Conservation (phyloP, 2,329 filamentous ascomycete species). For the Zasmidium cellare region DNA sequence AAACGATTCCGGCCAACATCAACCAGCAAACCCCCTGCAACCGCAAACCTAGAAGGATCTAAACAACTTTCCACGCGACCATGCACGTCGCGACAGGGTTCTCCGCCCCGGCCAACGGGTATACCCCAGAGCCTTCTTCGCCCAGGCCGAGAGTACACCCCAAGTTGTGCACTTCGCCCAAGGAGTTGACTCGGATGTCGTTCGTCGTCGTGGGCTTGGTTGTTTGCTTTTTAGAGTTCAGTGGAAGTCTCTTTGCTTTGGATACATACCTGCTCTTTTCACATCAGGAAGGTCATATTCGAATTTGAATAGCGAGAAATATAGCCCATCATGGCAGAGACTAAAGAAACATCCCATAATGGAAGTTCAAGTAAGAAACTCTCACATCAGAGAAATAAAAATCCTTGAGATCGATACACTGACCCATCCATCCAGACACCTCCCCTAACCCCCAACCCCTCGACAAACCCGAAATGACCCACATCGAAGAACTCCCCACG, state of each 20-base stretch:
- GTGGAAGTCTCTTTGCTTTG: no score
- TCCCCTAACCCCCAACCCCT: neutral
- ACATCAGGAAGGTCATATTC: no score
- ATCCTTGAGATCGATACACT: no score
- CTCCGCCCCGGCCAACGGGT: neutral
- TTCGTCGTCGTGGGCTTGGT: neutral
- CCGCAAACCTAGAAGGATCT: neutral
- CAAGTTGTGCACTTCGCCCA: no score
- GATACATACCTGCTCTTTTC: no score
- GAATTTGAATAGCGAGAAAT: neutral
- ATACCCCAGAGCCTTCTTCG: neutral
- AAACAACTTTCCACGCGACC: neutral
- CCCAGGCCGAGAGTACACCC: neutral
- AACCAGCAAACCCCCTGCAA: neutral
- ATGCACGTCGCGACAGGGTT: neutral
- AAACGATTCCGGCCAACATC: neutral
- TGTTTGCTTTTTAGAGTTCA: neutral
- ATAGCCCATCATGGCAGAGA: neutral
- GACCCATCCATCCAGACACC: neutral
- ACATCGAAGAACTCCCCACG: conserved; percentile 39
- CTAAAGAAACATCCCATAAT: neutral
- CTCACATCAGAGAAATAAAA: neutral
- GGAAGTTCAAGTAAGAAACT: neutral
- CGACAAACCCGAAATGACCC: conserved; percentile 20
- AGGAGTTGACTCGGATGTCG: neutral